Evolutionary conservation across 2,329 filamentous ascomycete species (phyloP), one percentile per base, ranked within the genome.

Genomic region (Thyridium curvatum): DNA sequence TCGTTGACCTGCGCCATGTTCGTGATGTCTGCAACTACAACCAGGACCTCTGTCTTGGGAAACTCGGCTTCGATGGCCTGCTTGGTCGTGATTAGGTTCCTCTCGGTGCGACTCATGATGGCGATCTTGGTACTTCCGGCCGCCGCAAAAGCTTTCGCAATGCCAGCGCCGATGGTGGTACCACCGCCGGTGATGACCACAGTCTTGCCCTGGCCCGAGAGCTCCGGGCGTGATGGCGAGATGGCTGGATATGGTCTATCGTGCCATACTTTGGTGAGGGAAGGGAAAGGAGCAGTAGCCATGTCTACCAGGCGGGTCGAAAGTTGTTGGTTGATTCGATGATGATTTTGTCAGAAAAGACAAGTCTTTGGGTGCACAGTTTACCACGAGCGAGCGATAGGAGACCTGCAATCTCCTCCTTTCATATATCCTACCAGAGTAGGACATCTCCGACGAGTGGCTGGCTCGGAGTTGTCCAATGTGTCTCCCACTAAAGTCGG

Each of bases 121-220:
- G 51, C 49, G 18, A 64, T 51, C n/a, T 47, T 46, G 4, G 39
- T 12, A 12, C 56, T 55, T 9, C 57, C 55, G 12, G 58, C 58
- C 15, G 37, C 31, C 14, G 53, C 53, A 40, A 60, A 81, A 34
- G 76, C 59, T 40, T 70, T 65, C 4, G 76, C 77, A 8, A 78
- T 67, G 0, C 74, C 76, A 37, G 72, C 69, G 8, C 77, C 77
- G 32, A 82, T 71, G 26, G 77, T 75, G 2, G 70, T 72, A 3
- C 72, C 73, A 14, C 71, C 76, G 12, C 48, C 78, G 3, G 75
- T 81, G 50, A 82, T 77, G 18, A 82, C 62, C 8, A 77, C 75
- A 8, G 65, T 72, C 18, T 46, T 47, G 4, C 46, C 44, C 1
- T 30, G 26, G n/a, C 43, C 46, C 4, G 40, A 42, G 3, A 48